phyloP scores from a whole-genome alignment of 1,284 basidiomycete genomes.

The Cryptococcus jaspeensis region DNA sequence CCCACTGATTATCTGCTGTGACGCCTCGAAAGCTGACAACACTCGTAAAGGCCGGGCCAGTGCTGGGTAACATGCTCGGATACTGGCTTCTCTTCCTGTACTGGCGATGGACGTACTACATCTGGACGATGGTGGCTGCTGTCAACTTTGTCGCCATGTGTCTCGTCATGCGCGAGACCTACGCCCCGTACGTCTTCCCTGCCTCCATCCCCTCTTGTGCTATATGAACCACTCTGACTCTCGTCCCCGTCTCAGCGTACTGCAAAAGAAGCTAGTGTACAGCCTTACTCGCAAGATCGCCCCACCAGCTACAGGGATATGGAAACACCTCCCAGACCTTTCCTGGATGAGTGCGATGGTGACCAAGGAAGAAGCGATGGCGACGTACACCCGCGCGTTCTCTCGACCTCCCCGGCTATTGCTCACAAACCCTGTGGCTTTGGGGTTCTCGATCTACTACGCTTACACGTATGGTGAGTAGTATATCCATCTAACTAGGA shows the following conservation, averaged over 20 bases:
- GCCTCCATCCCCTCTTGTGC: too few relatives aligned
- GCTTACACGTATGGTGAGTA: conserved; percentile 53
- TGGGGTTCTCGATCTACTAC: conserved; percentile 53
- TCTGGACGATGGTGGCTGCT: conserved; percentile 41
- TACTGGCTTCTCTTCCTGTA: conserved; percentile 44
- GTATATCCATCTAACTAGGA: conserved; percentile 30
- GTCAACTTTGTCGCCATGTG: conserved; percentile 39
- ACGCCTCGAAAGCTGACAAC: too few relatives aligned
- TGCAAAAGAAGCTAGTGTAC: too few relatives aligned
- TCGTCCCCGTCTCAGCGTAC: too few relatives aligned
- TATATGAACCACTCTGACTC: too few relatives aligned
- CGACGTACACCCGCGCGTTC: conserved; percentile 38
- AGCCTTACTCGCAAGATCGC: too few relatives aligned
- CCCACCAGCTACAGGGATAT: too few relatives aligned
- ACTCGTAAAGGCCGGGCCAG: conserved; percentile 41
- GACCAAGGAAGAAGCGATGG: conserved; percentile 25
- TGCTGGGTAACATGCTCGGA: conserved; percentile 46
- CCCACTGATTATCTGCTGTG: too few relatives aligned
- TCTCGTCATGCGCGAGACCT: conserved; percentile 44
- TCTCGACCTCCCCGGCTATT: conserved; percentile 51
- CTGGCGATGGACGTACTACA: conserved; percentile 50
- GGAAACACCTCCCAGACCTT: conserved; percentile 26
- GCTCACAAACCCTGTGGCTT: conserved; percentile 50
- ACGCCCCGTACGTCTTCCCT: conserved; percentile 39
- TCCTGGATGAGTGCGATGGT: conserved; percentile 45